phyloP scores from a whole-genome alignment of 805 yeast genomes.

The Tetrapisispora namnaoensis region DNA sequence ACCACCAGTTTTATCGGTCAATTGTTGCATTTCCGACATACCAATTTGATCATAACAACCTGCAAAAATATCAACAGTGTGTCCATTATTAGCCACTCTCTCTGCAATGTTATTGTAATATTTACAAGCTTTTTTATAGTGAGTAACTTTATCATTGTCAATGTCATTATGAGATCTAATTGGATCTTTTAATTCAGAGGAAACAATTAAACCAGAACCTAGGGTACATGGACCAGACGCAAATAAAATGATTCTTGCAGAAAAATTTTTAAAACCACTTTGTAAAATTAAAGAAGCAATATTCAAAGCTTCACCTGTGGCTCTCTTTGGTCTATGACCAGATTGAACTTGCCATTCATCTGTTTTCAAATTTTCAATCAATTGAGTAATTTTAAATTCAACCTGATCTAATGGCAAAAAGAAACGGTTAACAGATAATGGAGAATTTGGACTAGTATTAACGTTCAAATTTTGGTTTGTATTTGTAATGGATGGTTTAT shows the following conservation, averaged over 20 bases:
- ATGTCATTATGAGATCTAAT: conserved; percentile 93
- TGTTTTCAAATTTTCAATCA: conserved; percentile 61
- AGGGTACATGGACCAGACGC: conserved; percentile 92
- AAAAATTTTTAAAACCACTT: conserved; percentile 69
- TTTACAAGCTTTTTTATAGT: conserved; percentile 72
- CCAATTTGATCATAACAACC: conserved; percentile 96
- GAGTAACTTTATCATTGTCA: conserved; percentile 79
- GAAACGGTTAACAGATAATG: conserved; percentile 45
- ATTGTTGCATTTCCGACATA: conserved; percentile 77
- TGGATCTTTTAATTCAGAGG: conserved; percentile 83
- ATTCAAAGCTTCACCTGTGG: conserved; percentile 83
- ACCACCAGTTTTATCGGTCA: conserved; percentile 82
- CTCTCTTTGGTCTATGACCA: conserved; percentile 73
- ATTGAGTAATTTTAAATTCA: conserved; percentile 69
- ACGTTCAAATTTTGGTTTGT: conserved; percentile 7
- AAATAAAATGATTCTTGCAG: conserved; percentile 80
- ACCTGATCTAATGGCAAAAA: conserved; percentile 63
- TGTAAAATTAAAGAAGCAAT: conserved; percentile 75
- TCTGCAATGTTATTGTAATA: conserved; percentile 66
- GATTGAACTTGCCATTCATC: conserved; percentile 85
- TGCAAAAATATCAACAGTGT: conserved; percentile 78
- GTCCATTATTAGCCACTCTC: conserved; percentile 59
- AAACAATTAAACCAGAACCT: conserved; percentile 87
- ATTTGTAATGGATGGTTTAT: conserved; percentile 33
- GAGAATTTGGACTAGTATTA: conserved; percentile 23